Percentiles rank a stretch among this genome's conserved stretches.
Conservation (phyloP, 225 moss, liverwort and hornwort genomes). For the Lunularia cruciata region DNA sequence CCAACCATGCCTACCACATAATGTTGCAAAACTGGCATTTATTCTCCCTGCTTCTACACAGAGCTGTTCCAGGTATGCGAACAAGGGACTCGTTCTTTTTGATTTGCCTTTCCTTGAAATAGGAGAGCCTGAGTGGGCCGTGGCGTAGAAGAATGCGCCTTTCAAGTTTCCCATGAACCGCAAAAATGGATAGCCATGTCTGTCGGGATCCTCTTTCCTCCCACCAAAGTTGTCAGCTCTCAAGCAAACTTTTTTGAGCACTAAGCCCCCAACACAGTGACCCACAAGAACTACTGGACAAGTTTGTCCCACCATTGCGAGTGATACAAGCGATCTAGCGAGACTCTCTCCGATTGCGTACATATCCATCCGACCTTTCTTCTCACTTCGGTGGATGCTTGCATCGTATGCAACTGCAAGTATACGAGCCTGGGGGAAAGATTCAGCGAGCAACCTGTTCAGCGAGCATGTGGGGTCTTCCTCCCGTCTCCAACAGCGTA, state of each 20-base stretch:
- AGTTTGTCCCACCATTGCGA: not conserved
- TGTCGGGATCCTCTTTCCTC: not conserved
- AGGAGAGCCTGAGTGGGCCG: not conserved
- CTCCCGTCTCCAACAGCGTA: conserved; percentile 33
- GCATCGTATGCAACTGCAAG: conserved; percentile 43
- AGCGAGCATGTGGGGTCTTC: conserved; percentile 39
- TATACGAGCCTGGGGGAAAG: conserved; percentile 33
- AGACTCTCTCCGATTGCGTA: not conserved
- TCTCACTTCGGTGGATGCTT: conserved; percentile 20
- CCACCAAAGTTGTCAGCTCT: not conserved
- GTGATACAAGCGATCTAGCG: not conserved
- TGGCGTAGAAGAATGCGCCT: not conserved
- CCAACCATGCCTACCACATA: not conserved
- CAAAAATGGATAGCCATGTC: not conserved
- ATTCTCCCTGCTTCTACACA: not conserved
- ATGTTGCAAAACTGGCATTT: not conserved
- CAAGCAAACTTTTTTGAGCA: not conserved
- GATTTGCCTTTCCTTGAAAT: not conserved
- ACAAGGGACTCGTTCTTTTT: not conserved
- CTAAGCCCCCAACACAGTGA: not conserved
- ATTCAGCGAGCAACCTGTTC: conserved; percentile 33
- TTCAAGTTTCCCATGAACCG: not conserved
- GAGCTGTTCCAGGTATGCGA: not conserved
- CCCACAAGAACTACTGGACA: not conserved
- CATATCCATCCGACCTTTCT: conserved; percentile 8